phyloP scores from a whole-genome alignment of 2,329 filamentous ascomycete genomes.

The Talaromyces sp. region DNA sequence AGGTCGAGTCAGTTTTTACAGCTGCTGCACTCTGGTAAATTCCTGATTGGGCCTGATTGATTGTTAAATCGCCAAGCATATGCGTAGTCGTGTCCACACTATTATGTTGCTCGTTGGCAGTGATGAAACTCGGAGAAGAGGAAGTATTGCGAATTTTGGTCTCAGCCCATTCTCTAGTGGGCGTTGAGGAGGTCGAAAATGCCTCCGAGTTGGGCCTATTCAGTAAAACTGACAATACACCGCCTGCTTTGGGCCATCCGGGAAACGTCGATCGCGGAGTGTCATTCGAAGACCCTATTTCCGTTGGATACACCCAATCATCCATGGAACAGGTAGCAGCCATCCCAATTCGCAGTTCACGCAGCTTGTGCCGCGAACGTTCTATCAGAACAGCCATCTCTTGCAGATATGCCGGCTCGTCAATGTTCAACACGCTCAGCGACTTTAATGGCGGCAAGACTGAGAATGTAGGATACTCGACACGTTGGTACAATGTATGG shows the following conservation, averaged over 20 bases:
- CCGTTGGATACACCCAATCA: constrained; percentile 29
- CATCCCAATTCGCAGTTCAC: constrained; percentile 71
- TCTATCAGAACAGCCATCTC: constrained; percentile 77
- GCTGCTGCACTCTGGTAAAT: background rate
- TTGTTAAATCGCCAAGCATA: constrained; percentile 5
- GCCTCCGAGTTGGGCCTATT: constrained; percentile 8
- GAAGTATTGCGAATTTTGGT: background rate
- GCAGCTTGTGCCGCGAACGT: constrained; percentile 62
- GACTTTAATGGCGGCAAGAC: constrained; percentile 71
- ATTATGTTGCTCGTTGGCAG: background rate
- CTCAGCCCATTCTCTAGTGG: background rate
- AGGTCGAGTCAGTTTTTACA: background rate
- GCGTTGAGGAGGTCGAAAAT: background rate
- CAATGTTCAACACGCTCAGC: constrained; percentile 74
- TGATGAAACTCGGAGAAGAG: constrained; percentile 1
- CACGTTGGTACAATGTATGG: constrained; percentile 52
- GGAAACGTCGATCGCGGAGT: constrained; percentile 12
- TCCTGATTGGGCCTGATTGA: constrained; percentile 3
- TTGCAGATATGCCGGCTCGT: constrained; percentile 76
- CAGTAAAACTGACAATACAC: constrained; percentile 32
- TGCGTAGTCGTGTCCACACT: constrained; percentile 3
- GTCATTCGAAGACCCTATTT: constrained; percentile 18
- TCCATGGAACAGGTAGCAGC: constrained; percentile 40
- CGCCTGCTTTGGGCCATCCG: constrained; percentile 33
- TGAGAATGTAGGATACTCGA: constrained; percentile 78